A percentile compares a stretch with the other conserved stretches of the same genome.
These are phyloP conservation scores for Cyclostephanos tholiformis DNA, from an alignment of 108 stramenopile genomes.

Conservation along the genomic window DNA sequence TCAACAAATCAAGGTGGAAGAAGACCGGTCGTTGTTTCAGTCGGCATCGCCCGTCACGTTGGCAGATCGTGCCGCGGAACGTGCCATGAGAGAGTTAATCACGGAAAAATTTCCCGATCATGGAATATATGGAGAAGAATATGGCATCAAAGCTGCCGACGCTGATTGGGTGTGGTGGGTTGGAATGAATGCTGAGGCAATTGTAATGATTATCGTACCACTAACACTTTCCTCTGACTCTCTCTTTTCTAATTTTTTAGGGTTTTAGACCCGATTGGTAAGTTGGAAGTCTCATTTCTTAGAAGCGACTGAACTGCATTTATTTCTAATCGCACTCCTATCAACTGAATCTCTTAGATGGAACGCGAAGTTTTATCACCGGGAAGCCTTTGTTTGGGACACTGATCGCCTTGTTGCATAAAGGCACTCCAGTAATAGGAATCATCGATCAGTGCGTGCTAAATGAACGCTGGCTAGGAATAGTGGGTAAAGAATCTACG, in stretches of 20 bases:
- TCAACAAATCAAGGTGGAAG: constrained; percentile 39
- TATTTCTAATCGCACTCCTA: neutral
- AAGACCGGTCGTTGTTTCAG: constrained; percentile 35
- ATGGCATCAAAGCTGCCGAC: constrained; percentile 27
- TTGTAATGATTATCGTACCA: neutral
- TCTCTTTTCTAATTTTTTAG: neutral
- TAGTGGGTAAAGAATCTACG: constrained; percentile 10
- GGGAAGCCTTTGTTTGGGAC: constrained; percentile 47
- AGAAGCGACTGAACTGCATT: neutral
- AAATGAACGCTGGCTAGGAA: constrained; percentile 40
- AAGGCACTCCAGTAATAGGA: constrained; percentile 39
- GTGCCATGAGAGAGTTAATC: constrained; percentile 38
- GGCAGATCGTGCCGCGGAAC: constrained; percentile 46
- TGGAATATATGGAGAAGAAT: constrained; percentile 37
- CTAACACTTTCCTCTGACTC: neutral
- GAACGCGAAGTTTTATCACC: constrained; percentile 39
- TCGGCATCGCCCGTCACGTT: constrained; percentile 45
- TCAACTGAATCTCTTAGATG: constrained; percentile 3
- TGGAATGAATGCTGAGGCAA: neutral
- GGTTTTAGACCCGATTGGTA: constrained; percentile 35
- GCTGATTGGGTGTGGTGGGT: constrained; percentile 41
- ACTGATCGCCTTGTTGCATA: constrained; percentile 30
- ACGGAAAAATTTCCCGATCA: constrained; percentile 22
- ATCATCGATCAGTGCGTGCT: constrained; percentile 45
- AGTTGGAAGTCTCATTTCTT: neutral